Conservation (phyloP, 2,329 filamentous ascomycete species). For the Pseudohalonectria lignicola region DNA sequence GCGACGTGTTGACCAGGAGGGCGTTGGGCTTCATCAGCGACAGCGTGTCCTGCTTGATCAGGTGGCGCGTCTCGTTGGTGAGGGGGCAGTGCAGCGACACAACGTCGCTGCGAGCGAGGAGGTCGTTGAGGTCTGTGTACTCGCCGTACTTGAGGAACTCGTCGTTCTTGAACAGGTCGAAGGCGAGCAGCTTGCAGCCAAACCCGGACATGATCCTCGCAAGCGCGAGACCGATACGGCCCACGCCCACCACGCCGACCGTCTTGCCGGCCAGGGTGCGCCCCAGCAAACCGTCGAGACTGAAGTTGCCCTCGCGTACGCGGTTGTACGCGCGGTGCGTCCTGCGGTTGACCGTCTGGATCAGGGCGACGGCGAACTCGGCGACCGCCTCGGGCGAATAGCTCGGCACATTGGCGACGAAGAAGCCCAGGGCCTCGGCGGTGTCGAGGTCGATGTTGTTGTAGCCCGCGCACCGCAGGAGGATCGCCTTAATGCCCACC, state of each 20-base stretch:
- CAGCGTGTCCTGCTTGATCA: conserved; percentile 46
- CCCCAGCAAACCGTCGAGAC: conserved; percentile 52
- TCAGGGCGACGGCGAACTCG: conserved; percentile 56
- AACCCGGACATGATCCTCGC: conserved; percentile 54
- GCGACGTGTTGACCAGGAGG: conserved; percentile 57
- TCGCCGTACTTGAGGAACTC: conserved; percentile 37
- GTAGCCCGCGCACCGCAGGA: conserved; percentile 57
- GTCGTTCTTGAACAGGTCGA: conserved; percentile 42
- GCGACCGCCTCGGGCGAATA: conserved; percentile 62
- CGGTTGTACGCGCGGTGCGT: conserved; percentile 59
- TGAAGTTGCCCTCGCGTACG: conserved; percentile 58
- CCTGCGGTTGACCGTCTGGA: conserved; percentile 57
- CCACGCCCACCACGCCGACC: conserved; percentile 54
- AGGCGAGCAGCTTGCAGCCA: conserved; percentile 50
- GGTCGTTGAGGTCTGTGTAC: conserved; percentile 39
- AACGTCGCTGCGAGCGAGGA: conserved; percentile 47
- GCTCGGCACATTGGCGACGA: conserved; percentile 55
- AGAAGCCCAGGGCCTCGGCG: conserved; percentile 42
- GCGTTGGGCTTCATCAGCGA: conserved; percentile 45
- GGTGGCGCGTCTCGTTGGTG: conserved; percentile 44
- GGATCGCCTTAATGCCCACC: conserved; percentile 43
- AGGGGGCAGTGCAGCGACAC: conserved; percentile 58
- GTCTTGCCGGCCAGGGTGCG: conserved; percentile 52
- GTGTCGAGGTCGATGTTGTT: conserved; percentile 53
- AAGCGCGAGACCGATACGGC: conserved; percentile 52